Evolutionary conservation across 306 rosid genomes (phyloP).

Genomic region (Ormosia semicastrata): DNA sequence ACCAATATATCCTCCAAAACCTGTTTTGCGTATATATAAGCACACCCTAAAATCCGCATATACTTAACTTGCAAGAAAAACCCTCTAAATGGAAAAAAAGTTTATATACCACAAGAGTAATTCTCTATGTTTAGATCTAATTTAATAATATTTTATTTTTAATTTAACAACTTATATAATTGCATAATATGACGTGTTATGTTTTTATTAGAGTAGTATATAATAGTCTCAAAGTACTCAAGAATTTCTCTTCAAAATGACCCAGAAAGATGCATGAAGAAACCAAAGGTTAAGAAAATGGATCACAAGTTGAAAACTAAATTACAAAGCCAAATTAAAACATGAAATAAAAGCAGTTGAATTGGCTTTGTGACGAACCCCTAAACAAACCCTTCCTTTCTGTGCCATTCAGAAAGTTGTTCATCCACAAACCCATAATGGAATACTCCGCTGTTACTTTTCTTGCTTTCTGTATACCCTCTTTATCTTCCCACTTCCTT

Average conservation of each 20-base stretch:
- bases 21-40: neutral
- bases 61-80: neutral
- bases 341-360: constrained; percentile 42
- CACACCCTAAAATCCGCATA: constrained; percentile 5
- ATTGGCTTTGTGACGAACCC: constrained; percentile 65
- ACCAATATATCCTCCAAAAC: constrained; percentile 17
- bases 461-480: neutral
- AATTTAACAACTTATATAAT: no score
- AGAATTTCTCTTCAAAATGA: neutral
- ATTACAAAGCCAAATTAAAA: constrained; percentile 12
- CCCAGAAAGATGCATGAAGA: constrained; percentile 9
- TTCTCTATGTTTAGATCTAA: no score
- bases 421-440: constrained; percentile 52
- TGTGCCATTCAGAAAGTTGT: constrained; percentile 66
- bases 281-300: constrained; percentile 54
- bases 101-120: no score
- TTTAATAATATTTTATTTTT: no score
- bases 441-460: constrained; percentile 47
- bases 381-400: constrained; percentile 52
- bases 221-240: no score
- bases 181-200: no score
- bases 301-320: constrained; percentile 20
- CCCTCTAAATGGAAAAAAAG: neutral
- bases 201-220: no score
- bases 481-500: neutral